Conservation (phyloP, 805 yeast species). For the Metschnikowia orientalis region DNA sequence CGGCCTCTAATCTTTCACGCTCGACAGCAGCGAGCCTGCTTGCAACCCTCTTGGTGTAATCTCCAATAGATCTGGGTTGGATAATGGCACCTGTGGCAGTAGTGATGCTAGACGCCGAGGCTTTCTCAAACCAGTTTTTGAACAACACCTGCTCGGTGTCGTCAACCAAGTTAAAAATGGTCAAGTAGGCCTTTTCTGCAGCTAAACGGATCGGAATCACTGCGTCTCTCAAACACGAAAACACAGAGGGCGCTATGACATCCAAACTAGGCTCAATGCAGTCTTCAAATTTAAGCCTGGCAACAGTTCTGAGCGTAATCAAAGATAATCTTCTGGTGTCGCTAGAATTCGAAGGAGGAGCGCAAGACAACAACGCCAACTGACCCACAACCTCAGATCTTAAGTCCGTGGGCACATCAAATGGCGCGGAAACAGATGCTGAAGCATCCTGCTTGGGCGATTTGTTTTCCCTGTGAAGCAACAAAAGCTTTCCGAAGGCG, state of each 20-base stretch:
- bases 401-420: slow-evolving; percentile 42
- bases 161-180: slow-evolving; percentile 66
- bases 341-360: slow-evolving; percentile 56
- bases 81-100: slow-evolving; percentile 44
- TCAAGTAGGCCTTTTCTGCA: slow-evolving; percentile 83
- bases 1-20: slow-evolving; percentile 81
- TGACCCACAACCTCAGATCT: slow-evolving; percentile 43
- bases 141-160: slow-evolving; percentile 54
- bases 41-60: slow-evolving; percentile 90
- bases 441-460: slow-evolving; percentile 22
- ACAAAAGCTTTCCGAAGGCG: slow-evolving; percentile 77
- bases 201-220: slow-evolving; percentile 89
- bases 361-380: slow-evolving; percentile 44
- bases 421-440: slow-evolving; percentile 18
- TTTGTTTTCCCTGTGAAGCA: slow-evolving; percentile 42
- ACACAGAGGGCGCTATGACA: slow-evolving; percentile 64
- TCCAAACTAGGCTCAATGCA: slow-evolving; percentile 53
- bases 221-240: slow-evolving; percentile 80
- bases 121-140: slow-evolving; percentile 58
- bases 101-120: slow-evolving; percentile 31
- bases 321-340: slow-evolving; percentile 80
- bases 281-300: slow-evolving; percentile 52
- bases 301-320: slow-evolving; percentile 70
- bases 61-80: slow-evolving; percentile 73
- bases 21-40: slow-evolving; percentile 79